Conservation (phyloP, 495 filamentous ascomycete species). For the Podospora tetraspora region DNA sequence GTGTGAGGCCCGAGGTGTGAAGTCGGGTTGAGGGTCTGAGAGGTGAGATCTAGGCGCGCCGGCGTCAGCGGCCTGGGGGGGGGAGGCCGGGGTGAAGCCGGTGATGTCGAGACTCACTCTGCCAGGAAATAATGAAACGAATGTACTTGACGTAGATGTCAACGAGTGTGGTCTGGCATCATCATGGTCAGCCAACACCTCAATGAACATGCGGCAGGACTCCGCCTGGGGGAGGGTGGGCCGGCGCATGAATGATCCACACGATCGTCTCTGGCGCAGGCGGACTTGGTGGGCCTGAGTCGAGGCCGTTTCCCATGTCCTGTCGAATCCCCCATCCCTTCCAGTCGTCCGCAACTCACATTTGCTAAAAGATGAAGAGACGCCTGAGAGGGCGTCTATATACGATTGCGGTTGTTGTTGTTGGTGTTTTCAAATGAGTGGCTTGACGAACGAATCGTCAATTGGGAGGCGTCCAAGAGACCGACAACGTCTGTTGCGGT, state of each 20-base stretch:
- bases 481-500: constrained; percentile 15
- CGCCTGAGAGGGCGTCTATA: background rate
- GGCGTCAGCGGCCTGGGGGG: constrained; percentile 19
- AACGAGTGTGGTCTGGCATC: constrained; percentile 51
- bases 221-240: constrained; percentile 1
- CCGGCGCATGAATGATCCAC: constrained; percentile 34
- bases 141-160: constrained; percentile 59
- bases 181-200: constrained; percentile 23
- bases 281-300: constrained; percentile 5
- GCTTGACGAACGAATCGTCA: constrained; percentile 40
- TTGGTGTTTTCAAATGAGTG: constrained; percentile 39
- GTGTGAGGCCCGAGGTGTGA: background rate
- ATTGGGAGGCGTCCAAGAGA: constrained; percentile 11
- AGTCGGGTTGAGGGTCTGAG: background rate
- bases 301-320: constrained; percentile 11
- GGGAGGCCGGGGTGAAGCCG: constrained; percentile 14
- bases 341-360: constrained; percentile 21
- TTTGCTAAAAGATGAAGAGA: constrained; percentile 10
- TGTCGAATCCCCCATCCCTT: background rate
- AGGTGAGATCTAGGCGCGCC: constrained; percentile 27
- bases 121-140: constrained; percentile 54
- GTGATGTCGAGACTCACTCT: constrained; percentile 31
- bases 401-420: background rate
- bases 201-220: background rate
- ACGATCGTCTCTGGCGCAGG: constrained; percentile 22